phyloP scores from a whole-genome alignment of 2,329 filamentous ascomycete genomes.

The Sporothrix variecibatus region DNA sequence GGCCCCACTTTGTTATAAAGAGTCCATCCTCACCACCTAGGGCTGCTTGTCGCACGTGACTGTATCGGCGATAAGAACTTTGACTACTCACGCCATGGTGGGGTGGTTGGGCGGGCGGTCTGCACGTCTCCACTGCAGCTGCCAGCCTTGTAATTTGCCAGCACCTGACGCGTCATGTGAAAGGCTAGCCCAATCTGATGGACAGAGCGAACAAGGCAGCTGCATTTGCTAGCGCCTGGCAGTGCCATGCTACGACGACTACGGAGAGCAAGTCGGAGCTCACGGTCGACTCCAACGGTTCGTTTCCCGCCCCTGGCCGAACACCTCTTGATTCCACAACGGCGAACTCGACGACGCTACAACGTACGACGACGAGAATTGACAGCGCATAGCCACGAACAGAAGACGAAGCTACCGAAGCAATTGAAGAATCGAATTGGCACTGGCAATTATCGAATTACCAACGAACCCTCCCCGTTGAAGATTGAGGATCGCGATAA shows the following conservation, averaged over 20 bases:
- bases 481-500: constrained; percentile 11
- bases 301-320: constrained; percentile 13
- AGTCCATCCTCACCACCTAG: background rate
- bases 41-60: background rate
- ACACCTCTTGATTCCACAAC: constrained; percentile 1
- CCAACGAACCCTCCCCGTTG: background rate
- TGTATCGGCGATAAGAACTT: background rate
- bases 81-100: background rate
- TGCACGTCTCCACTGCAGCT: background rate
- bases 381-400: background rate
- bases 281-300: constrained; percentile 16
- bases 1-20: background rate
- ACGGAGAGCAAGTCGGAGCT: constrained; percentile 25
- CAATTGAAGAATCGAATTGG: background rate
- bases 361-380: background rate
- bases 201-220: constrained; percentile 20
- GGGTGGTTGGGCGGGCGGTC: constrained; percentile 19
- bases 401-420: background rate
- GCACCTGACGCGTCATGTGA: constrained; percentile 24
- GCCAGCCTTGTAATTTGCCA: constrained; percentile 18
- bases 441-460: background rate
- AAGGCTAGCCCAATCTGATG: background rate
- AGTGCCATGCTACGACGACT: constrained; percentile 5
- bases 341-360: background rate
- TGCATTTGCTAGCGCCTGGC: constrained; percentile 16